Evolutionary conservation across 495 filamentous ascomycete species (phyloP), one percentile per base, ranked within the genome.

Genomic region (Xylaria acuta): DNA sequence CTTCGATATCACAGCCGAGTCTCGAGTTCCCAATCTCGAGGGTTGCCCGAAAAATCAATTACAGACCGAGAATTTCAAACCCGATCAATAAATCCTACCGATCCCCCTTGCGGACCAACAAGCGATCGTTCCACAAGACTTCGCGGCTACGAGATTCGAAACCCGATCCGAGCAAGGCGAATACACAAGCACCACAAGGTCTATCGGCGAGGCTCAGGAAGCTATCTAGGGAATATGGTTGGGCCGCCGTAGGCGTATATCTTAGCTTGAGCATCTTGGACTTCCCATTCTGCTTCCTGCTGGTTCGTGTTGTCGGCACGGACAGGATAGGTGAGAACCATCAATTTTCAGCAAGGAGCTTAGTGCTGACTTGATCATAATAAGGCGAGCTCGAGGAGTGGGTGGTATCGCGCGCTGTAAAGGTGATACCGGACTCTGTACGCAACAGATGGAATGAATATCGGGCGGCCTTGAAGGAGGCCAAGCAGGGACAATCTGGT

Each of bases 151-250:
- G 77, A 74, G 62, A 75, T 25, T n/a, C 75, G 36, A 76, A 77
- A 43, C 14, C 74, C 16, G 12, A 74, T 22, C 64, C 76, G 12
- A 76, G 77, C 56, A 67, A 70, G 38, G 3, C 74, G 18, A 41
- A 75, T 1, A 59, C 62, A 40, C 51, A 75, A 66, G 84, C 87
- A 73, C 77, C 86, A 30, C 82, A 80, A 18, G 88, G 91, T 2
- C 78, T 97, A 7, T 89, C 92, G 0, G 88, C 86, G 69, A 87
- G 93, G 12, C 79, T 98, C 71, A 92, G 88, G 77, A 93, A 93
- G 75, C 86, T 98, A n/a, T 93, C 92, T 0, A 88, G 91, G 53
- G 97, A 98, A 82, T 99, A 99, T 79, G 96, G 96, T 49, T 98
- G 94, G 93, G 87, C 92, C 12, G 94, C 95, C 2, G 79, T 97